Base-by-base conservation (phyloP, 2,329 filamentous ascomycete species). In the Penicillium sp. region DNA sequence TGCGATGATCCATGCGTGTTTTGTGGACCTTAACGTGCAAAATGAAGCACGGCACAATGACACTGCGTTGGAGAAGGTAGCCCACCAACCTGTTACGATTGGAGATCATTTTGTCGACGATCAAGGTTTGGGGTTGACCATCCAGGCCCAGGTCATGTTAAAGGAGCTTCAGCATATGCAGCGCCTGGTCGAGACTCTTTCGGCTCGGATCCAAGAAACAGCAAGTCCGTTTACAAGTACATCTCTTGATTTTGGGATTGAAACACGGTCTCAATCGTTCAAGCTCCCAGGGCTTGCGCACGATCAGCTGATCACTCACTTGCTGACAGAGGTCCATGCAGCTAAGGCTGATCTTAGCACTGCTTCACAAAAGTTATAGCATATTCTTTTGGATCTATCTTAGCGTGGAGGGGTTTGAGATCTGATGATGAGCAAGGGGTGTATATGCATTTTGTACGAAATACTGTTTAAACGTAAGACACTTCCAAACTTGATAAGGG, bases 21-120 rank as follows among this genome's bases (percentile, higher is more conserved):
- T 52, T 3, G 3, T 36, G 16, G 11, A 14, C 16, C 21, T 2
- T 6, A 8, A 8, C 1, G 24, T 13, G 11, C 8, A 3, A 7
- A 22, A 27, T 2, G 34, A 32, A 4, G 29, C 5, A 4, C 7
- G 9, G 2, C 8, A 27, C 9, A 5, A 38, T 4, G 22, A 29
- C 22, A 18, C 6, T 5, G 38, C 40, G 9, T 16, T 43, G 3
- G 40, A 56, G 40, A 56, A 48, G 21, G 53, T 55, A 3, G 16
- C 39, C 21, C 40, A 52, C 5, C 49, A 55, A 21, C 44, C 44
- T 9, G 53, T 55, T 16, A 52, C 49, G 9, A 56, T 56, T n/a
- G 54, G 54, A 21, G 49, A 56, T 36, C 54, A 56, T 40, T 45
- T 44, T 11, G 49, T 56, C 21, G 54, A 56, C 11, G 51, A 49